Conservation (phyloP, 1,284 basidiomycete genomes). For the Psilocybe mexicana region DNA sequence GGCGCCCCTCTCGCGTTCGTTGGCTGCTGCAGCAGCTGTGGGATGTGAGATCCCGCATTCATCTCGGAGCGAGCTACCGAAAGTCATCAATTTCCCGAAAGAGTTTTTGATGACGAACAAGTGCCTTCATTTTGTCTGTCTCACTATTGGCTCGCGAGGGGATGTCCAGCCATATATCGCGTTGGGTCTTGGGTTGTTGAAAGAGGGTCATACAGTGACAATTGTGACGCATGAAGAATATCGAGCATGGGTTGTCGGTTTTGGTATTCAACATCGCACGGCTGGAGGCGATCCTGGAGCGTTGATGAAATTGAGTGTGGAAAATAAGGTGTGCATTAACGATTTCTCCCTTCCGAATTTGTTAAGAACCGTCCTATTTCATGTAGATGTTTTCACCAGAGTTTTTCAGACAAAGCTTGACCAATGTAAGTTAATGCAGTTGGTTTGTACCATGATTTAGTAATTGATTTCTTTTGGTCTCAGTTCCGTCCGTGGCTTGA, state of each 20-base stretch:
- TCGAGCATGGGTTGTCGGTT: slow-evolving; percentile 83
- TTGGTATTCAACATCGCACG: slow-evolving; percentile 67
- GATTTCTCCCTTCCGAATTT: background rate
- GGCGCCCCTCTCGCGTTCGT: slow-evolving; percentile 39
- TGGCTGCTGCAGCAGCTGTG: slow-evolving; percentile 29
- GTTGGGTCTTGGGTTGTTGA: slow-evolving; percentile 83
- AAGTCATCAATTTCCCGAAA: slow-evolving; percentile 49
- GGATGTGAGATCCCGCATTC: slow-evolving; percentile 25
- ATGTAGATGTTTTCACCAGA: slow-evolving; percentile 79
- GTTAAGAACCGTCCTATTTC: slow-evolving; percentile 5
- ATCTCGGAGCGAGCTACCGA: slow-evolving; percentile 37
- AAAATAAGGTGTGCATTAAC: slow-evolving; percentile 49
- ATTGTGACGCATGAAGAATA: slow-evolving; percentile 93
- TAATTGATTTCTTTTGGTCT: slow-evolving; percentile 2
- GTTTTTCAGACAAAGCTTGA: slow-evolving; percentile 77
- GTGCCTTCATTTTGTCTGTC: slow-evolving; percentile 79
- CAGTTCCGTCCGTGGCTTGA: slow-evolving; percentile 79
- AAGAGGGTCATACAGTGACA: slow-evolving; percentile 78
- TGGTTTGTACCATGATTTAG: background rate
- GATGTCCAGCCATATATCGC: slow-evolving; percentile 94
- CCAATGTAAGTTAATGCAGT: slow-evolving; percentile 43
- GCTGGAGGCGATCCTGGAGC: slow-evolving; percentile 82
- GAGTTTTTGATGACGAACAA: slow-evolving; percentile 33
- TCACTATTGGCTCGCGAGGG: slow-evolving; percentile 90
- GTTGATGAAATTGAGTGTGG: slow-evolving; percentile 60